phyloP scores from a whole-genome alignment of 805 yeast genomes.

The Metschnikowia matae region DNA sequence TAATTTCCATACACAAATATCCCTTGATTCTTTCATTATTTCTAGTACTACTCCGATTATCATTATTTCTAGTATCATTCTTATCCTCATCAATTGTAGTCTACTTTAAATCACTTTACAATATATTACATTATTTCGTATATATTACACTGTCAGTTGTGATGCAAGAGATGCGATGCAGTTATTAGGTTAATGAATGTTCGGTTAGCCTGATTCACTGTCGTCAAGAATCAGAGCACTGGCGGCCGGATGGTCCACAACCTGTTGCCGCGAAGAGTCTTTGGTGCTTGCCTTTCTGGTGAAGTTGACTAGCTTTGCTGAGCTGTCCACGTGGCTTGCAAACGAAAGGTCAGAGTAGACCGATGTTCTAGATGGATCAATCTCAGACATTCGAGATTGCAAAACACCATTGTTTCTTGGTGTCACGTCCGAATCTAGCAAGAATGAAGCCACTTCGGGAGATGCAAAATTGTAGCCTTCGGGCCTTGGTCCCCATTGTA shows the following conservation, averaged over 20 bases:
- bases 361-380: conserved; percentile 8
- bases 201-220: conserved; percentile 19
- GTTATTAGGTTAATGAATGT: not conserved
- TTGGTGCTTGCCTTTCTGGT: conserved; percentile 42
- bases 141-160: not conserved
- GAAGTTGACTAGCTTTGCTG: conserved; percentile 46
- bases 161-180: not conserved
- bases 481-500: not conserved
- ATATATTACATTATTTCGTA: conserved; percentile 3
- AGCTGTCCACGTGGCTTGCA: conserved; percentile 9
- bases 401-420: conserved; percentile 5
- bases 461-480: conserved; percentile 24
- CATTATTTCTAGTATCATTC: too few species aligned
- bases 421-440: conserved; percentile 6
- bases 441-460: conserved; percentile 12
- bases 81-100: not conserved
- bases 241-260: conserved; percentile 28
- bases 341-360: conserved; percentile 11
- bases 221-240: conserved; percentile 34
- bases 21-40: too few species aligned
- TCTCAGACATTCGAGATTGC: not conserved
- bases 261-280: conserved; percentile 36
- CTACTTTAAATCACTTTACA: not conserved
- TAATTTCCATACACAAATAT: not conserved
- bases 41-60: too few species aligned